A percentile compares a stretch with the other conserved stretches of the same genome.
phyloP scores from a whole-genome alignment of 768 basidiomycete species.

The Hygrophorus pudorinus region DNA sequence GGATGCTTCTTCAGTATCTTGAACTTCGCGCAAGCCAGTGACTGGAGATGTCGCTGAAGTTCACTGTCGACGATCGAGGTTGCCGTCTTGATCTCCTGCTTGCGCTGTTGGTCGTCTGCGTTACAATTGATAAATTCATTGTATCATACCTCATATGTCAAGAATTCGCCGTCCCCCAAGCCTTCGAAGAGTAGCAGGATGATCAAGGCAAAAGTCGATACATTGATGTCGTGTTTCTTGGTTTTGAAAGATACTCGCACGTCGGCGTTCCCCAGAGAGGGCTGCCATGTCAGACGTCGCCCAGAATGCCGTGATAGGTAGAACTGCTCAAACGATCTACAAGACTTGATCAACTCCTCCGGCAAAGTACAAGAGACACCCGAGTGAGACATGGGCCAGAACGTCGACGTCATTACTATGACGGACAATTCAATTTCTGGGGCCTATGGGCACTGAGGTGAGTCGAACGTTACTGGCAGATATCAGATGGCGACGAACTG shows the following conservation, averaged over 20 bases:
- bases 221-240: conserved; percentile 80
- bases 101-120: conserved; percentile 1
- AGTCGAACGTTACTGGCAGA: conserved; percentile 5
- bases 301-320: conserved; percentile 88
- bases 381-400: conserved; percentile 82
- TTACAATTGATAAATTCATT: not conserved
- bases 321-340: conserved; percentile 77
- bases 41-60: conserved; percentile 88
- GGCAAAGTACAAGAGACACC: conserved; percentile 61
- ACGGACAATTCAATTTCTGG: conserved; percentile 76
- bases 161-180: conserved; percentile 49
- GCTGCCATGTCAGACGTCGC: conserved; percentile 85
- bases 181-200: conserved; percentile 84
- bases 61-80: conserved; percentile 70
- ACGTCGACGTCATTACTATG: conserved; percentile 91
- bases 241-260: conserved; percentile 74
- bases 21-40: conserved; percentile 90
- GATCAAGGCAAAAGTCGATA: conserved; percentile 81
- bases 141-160: conserved; percentile 63
- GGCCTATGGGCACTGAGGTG: conserved; percentile 32
- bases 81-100: conserved; percentile 73
- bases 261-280: conserved; percentile 84
- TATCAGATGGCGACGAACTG: conserved; percentile 34
- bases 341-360: conserved; percentile 46
- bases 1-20: conserved; percentile 90